Conservation (phyloP, 257 asterid genomes). For the Oldenlandia corymbosa region DNA sequence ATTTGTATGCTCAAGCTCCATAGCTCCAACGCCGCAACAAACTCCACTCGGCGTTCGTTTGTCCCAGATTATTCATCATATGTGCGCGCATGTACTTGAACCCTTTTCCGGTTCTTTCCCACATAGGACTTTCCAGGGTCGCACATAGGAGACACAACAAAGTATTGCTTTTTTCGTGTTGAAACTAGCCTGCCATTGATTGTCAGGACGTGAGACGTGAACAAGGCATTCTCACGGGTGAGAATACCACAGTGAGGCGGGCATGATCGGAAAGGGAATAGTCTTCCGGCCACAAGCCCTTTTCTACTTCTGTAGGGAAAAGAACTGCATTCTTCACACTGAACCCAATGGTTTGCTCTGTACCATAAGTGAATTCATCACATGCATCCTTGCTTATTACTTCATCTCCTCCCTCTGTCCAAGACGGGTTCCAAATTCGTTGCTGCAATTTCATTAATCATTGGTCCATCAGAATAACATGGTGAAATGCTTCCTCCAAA, state of each 20-base stretch:
- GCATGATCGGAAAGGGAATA: conserved; percentile 98
- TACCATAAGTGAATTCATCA: conserved; percentile 36
- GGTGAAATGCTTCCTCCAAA: not conserved
- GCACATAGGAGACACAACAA: not conserved
- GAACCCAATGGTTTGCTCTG: conserved; percentile 77
- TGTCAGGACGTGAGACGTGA: conserved; percentile 43
- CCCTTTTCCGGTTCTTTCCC: not conserved
- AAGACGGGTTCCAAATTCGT: conserved; percentile 67
- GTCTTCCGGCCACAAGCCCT: conserved; percentile 91
- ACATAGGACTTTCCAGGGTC: no score
- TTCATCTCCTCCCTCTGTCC: conserved; percentile 49
- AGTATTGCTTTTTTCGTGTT: not conserved
- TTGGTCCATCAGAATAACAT: not conserved
- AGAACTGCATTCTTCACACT: conserved; percentile 88
- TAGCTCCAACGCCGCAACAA: not conserved
- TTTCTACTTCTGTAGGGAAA: conserved; percentile 90
- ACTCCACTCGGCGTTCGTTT: conserved; percentile 8
- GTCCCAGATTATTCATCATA: not conserved
- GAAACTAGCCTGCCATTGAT: not conserved
- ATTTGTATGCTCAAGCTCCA: not conserved
- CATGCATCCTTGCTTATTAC: conserved; percentile 29
- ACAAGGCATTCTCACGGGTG: conserved; percentile 85
- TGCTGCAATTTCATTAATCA: conserved; percentile 40
- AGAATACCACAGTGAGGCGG: conserved; percentile 84
- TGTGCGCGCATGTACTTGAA: not conserved